Conservation (phyloP, 2,329 filamentous ascomycete genomes). For the Amauroascus niger region DNA sequence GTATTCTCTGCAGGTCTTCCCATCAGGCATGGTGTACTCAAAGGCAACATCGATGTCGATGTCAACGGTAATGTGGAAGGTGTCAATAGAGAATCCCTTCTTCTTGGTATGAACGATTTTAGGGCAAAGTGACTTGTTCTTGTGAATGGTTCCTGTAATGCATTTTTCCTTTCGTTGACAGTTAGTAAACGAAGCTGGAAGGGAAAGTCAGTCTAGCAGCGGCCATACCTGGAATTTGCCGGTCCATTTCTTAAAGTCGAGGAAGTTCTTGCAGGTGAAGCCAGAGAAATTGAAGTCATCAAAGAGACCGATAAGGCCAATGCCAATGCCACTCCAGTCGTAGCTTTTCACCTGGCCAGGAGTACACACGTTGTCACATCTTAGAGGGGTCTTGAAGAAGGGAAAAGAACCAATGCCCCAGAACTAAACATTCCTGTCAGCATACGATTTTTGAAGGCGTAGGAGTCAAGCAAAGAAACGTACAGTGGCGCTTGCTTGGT, state of each 20-base stretch:
- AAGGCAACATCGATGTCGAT: conserved; percentile 73
- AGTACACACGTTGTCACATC: conserved; percentile 68
- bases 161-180: conserved; percentile 45
- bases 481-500: conserved; percentile 23
- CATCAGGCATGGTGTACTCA: conserved; percentile 77
- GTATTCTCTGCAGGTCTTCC: conserved; percentile 70
- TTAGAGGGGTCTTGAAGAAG: conserved; percentile 47
- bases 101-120: conserved; percentile 50
- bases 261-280: conserved; percentile 57
- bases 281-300: conserved; percentile 71
- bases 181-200: conserved; percentile 34
- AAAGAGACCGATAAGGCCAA: conserved; percentile 56
- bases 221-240: conserved; percentile 18
- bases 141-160: conserved; percentile 47
- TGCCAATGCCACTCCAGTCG: conserved; percentile 55
- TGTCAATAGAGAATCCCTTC: conserved; percentile 61
- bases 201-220: conserved; percentile 8
- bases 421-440: neutral
- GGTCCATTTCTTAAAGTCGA: conserved; percentile 25
- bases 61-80: conserved; percentile 63
- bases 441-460: neutral
- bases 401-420: neutral
- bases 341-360: conserved; percentile 60
- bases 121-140: conserved; percentile 39
- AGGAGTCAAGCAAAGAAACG: neutral